A percentile compares a stretch with the other conserved stretches of the same genome.
Conservation (phyloP, 2,329 filamentous ascomycete genomes). For the Calonectria multiphialidica region DNA sequence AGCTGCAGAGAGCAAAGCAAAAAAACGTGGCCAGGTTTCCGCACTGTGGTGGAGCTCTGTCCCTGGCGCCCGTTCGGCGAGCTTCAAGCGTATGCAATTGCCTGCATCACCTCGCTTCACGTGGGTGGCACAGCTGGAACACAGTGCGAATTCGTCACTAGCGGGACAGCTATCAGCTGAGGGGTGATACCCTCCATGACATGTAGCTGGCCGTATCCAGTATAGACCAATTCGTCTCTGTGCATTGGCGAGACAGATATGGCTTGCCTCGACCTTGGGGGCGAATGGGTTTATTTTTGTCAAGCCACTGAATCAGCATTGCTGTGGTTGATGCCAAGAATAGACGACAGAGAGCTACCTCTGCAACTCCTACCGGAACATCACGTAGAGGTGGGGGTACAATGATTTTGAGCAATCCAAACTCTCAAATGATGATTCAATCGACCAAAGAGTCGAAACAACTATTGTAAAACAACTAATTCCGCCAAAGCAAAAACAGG, state of each 20-base stretch:
- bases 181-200: neutral
- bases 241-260: neutral
- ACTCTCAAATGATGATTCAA: neutral
- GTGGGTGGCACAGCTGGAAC: constrained; percentile 5
- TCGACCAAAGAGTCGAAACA: neutral
- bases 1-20: neutral
- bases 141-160: constrained; percentile 6
- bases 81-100: neutral
- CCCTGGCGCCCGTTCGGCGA: neutral
- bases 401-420: neutral
- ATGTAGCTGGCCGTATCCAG: neutral
- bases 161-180: constrained; percentile 6
- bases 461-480: constrained; percentile 20
- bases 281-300: neutral
- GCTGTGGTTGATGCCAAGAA: neutral
- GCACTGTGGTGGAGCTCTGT: constrained; percentile 12
- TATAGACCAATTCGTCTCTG: neutral
- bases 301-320: neutral
- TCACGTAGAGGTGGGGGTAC: neutral
- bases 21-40: neutral
- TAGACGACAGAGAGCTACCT: neutral
- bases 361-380: neutral
- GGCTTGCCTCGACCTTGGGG: neutral
- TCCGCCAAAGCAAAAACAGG: constrained; percentile 34
- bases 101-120: neutral